phyloP scores from a whole-genome alignment of 495 filamentous ascomycete species.

The Penicillium simplicissimum region DNA sequence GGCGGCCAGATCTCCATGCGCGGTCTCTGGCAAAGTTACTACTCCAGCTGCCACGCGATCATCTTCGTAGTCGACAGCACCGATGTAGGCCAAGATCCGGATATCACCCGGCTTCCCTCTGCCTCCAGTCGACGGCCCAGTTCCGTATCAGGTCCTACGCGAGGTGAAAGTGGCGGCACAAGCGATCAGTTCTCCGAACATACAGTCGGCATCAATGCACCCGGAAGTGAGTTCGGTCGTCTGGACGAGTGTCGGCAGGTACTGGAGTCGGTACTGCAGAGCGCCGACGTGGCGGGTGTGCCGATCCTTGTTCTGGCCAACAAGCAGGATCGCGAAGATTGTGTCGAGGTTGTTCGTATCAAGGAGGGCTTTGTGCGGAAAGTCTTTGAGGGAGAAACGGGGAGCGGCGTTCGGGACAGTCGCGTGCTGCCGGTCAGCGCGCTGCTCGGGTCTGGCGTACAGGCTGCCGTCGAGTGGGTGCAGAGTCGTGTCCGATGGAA shows the following conservation, averaged over 20 bases:
- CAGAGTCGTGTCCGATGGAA: slow-evolving; percentile 92
- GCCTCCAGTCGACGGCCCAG: slow-evolving; percentile 31
- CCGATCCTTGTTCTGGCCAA: slow-evolving; percentile 92
- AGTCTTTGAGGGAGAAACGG: slow-evolving; percentile 92
- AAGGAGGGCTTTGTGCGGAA: slow-evolving; percentile 93
- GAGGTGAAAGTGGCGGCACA: slow-evolving; percentile 6
- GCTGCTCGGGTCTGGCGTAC: slow-evolving; percentile 85
- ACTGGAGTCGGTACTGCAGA: slow-evolving; percentile 79
- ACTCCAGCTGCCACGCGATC: slow-evolving; percentile 89
- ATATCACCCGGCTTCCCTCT: slow-evolving; percentile 38
- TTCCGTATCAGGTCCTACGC: slow-evolving; percentile 31
- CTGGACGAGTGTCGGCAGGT: slow-evolving; percentile 88
- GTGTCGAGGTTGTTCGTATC: slow-evolving; percentile 93
- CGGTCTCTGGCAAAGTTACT: slow-evolving; percentile 94
- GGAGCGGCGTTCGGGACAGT: slow-evolving; percentile 79
- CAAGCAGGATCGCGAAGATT: slow-evolving; percentile 97
- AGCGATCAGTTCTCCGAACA: slow-evolving; percentile 38
- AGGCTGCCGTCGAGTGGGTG: slow-evolving; percentile 95
- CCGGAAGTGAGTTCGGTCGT: slow-evolving; percentile 60
- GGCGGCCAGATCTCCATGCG: slow-evolving; percentile 89
- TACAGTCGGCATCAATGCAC: slow-evolving; percentile 42
- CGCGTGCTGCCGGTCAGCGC: slow-evolving; percentile 90
- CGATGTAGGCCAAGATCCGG: slow-evolving; percentile 80
- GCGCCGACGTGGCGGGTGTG: slow-evolving; percentile 82
- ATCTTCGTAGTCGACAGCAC: slow-evolving; percentile 95